Evolutionary conservation across 2,329 filamentous ascomycete genomes (phyloP), one percentile per base, ranked within the genome.

Genomic region (Sordariomycetes sp.): DNA sequence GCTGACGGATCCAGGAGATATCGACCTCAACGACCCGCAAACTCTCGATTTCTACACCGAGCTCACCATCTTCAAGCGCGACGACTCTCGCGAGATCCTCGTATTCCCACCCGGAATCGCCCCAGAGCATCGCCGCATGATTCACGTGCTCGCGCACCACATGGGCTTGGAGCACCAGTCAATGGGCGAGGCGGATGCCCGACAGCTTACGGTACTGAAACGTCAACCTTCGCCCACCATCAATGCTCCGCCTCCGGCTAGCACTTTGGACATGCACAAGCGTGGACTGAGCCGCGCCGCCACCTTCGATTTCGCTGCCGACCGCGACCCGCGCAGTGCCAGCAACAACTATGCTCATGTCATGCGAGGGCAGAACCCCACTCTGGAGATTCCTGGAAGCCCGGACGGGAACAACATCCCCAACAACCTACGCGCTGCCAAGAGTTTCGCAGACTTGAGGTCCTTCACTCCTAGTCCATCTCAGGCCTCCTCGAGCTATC

Each of bases 391-490:
- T 38, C 79, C 88, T n/a, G 86, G 86, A 44, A 88, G 86, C 50
- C 85, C 75, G 14, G 76, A 79, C 30, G 64, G 61, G 14, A 60
- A 56, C 39, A 17, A 19, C 16, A 79, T 79, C 21, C 75, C 83
- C 31, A 82, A 86, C 53, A 90, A 90, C 50, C 75, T 98, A 23
- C 82, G 92, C 28, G 86, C 86, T 19, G 92, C 90, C 41, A 96
- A 96, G 67, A 96, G 90, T 33, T 95, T 95, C 55, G 92, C 90
- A 23, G 92, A 98, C 54, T 66, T 98, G 42, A 83, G 90, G 43
- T 94, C 88, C 2, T 94, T 93, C 61, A 95, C 88, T 12, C 90
- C 90, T 9, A 96, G 90, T 46, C 90, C 92, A 6, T 90, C 85
- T 4, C 94, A 92, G 10, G 55, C 59, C 1, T 86, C 86, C 14